Conservation (phyloP, 768 basidiomycete genomes). For the Kwoniella shandongensis region DNA sequence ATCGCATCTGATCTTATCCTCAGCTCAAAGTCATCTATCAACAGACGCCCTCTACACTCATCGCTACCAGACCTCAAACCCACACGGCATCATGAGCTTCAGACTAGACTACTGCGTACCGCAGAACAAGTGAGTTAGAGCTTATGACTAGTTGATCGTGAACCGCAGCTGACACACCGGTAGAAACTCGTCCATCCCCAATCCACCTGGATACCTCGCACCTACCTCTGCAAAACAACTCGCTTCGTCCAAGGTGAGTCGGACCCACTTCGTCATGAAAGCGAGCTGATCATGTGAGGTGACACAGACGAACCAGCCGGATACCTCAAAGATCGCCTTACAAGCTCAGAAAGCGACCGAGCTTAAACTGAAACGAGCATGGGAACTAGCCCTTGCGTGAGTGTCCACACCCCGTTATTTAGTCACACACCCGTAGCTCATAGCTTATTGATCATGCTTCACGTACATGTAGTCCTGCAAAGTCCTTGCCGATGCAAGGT, state of each 20-base stretch:
- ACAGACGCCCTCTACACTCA: too few species aligned
- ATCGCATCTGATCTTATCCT: too few species aligned
- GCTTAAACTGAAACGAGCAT: slow-evolving; percentile 47
- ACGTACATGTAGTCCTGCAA: slow-evolving; percentile 62
- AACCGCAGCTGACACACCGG: slow-evolving; percentile 3
- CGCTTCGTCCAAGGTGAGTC: slow-evolving; percentile 14
- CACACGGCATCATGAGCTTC: slow-evolving; percentile 18
- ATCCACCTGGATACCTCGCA: slow-evolving; percentile 27
- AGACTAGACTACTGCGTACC: slow-evolving; percentile 28
- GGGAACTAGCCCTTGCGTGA: slow-evolving; percentile 51
- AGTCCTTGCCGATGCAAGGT: slow-evolving; percentile 91
- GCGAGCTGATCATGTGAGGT: too few species aligned
- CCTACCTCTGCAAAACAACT: slow-evolving; percentile 17
- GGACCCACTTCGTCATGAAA: too few species aligned
- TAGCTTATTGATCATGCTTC: background rate
- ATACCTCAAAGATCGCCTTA: slow-evolving; percentile 20
- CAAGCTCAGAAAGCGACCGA: slow-evolving; percentile 37
- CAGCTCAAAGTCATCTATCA: too few species aligned
- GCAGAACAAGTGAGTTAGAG: slow-evolving; percentile 24
- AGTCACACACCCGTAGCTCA: background rate
- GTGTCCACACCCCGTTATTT: slow-evolving; percentile 9
- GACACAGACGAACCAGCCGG: slow-evolving; percentile 2
- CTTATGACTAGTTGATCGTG: background rate
- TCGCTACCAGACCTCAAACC: too few species aligned
- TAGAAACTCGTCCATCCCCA: slow-evolving; percentile 29